Base-by-base conservation (phyloP, 345 rosid genomes). In the Luvunga scandens region DNA sequence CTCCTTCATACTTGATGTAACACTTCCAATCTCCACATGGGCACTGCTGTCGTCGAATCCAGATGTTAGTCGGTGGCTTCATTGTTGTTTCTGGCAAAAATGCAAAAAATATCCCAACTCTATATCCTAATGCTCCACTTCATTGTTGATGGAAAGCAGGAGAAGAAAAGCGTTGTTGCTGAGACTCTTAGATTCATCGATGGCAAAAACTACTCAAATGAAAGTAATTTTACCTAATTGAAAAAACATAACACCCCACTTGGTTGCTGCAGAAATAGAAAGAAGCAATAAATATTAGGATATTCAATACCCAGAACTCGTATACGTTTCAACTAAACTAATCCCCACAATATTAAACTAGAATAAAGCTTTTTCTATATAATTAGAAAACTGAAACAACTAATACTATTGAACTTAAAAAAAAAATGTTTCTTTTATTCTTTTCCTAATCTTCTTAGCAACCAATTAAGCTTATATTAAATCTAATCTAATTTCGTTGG, bases 1-100 rank as follows among this genome's bases (percentile, higher is more conserved):
- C 93, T 77, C 93, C 93, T 55, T 93, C 95, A 71, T 84, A 73
- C 76, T 82, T 88, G 68, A 91, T 81, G 28, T 86, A 93, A 70
- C 99, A 95, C 73, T 95, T 95, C 98, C 98, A 92, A 83, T 95
- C 97, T 75, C 98, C 97, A 76, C 99, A 95, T 4, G 95, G 94
- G 78, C 99, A 95, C 72, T 95, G 97, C 75, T 93, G 99, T 28
- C 89, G 88, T 71, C 89, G 90, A 82, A 93, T 93, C 97, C 99
- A 93, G 77, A 95, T 87, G 77, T 90, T 92, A 78, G 79, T 89
- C 27, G 89, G 87, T 25, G 91, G 87, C 82, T 87, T 93, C 87
- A 85, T 85, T 57, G 90, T 79, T 90, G 85, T 85, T 59, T 73
- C 56, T 55, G 30, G 21, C 53, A 75, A 72, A 62, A 30, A 39